Conservation (phyloP, 129 eudicot species). For the Glebionis coronaria region DNA sequence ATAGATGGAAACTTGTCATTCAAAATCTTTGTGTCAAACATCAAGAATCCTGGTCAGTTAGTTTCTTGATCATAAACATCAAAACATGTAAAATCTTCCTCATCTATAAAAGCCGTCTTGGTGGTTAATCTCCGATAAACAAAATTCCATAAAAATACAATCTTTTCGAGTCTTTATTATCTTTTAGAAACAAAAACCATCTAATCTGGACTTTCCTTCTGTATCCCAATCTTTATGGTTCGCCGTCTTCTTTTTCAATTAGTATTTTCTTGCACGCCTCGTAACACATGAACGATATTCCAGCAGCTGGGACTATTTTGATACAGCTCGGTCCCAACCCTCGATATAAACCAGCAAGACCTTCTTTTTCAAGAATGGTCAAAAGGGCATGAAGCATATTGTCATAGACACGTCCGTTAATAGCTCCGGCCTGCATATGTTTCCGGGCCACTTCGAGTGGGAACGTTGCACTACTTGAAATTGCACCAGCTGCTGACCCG, state of each 20-base stretch:
- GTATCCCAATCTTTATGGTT: constrained; percentile 7
- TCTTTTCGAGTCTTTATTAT: constrained; percentile 22
- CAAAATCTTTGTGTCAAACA: constrained; percentile 1
- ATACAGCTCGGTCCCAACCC: constrained; percentile 90
- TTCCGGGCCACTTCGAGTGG: constrained; percentile 93
- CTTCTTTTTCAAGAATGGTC: constrained; percentile 76
- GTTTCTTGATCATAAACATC: background rate
- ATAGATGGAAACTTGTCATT: background rate
- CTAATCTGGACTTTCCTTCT: constrained; percentile 1
- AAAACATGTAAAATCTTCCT: constrained; percentile 6
- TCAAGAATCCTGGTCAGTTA: background rate
- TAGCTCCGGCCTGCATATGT: constrained; percentile 91
- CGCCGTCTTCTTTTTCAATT: constrained; percentile 58
- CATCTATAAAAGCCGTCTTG: background rate
- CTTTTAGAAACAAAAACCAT: constrained; percentile 10
- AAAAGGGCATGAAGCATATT: constrained; percentile 82
- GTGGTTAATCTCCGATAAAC: constrained; percentile 13
- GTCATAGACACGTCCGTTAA: constrained; percentile 64
- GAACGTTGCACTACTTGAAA: constrained; percentile 80
- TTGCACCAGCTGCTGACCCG: constrained; percentile 85
- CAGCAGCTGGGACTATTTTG: constrained; percentile 87
- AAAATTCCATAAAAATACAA: constrained; percentile 15
- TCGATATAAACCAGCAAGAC: constrained; percentile 58
- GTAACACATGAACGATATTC: constrained; percentile 94
- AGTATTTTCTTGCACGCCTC: constrained; percentile 84